Base-by-base conservation (phyloP, 108 stramenopile genomes). In the Fragilariopsis cylindrus region DNA sequence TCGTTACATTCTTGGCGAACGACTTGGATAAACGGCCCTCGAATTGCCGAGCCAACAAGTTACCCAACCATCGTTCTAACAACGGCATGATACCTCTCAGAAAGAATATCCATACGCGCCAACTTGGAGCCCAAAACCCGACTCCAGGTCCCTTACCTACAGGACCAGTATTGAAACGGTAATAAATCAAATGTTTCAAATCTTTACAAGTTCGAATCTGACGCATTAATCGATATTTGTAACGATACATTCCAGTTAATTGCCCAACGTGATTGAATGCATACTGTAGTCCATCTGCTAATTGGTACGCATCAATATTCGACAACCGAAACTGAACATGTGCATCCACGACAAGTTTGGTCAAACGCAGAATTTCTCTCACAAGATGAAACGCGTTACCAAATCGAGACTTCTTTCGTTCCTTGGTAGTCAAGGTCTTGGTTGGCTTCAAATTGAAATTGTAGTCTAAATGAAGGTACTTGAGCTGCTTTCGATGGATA, bases 391-490 rank as follows among this genome's bases (percentile, higher is more conserved):
- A 99, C 5, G 99, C 99, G 78, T 94, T 94, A 55, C 96, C 93
- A 74, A 96, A 94, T 15, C 96, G 91, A 64, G 93, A 94, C 79
- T 99, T 99, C 79, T 99, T 99, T 42, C 99, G 82, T 78, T 99
- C 99, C 86, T 99, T 99, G 48, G 99, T 99, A 11, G 99, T 99
- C 60, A 99, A 81, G n/a, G 99, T 99, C 87, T 99, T 99, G 73
- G 97, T 98, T 18, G 99, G 99, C 83, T 99, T 99, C 55, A 99
- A 82, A 76, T 99, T 99, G 79, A 99, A 99, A 84, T 99, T 99
- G 92, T 99, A 99, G 79, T 99, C 99, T 63, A 99, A 83, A 85
- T 99, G 99, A 64, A 99, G 84, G 80, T 99, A 99, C 71, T 98
- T 97, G 54, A 99, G 90, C 82, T 96, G 94, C 89, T 99, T 99